Base-by-base conservation (phyloP, 176 grass and related monocot genomes). In the Puya raimondii region DNA sequence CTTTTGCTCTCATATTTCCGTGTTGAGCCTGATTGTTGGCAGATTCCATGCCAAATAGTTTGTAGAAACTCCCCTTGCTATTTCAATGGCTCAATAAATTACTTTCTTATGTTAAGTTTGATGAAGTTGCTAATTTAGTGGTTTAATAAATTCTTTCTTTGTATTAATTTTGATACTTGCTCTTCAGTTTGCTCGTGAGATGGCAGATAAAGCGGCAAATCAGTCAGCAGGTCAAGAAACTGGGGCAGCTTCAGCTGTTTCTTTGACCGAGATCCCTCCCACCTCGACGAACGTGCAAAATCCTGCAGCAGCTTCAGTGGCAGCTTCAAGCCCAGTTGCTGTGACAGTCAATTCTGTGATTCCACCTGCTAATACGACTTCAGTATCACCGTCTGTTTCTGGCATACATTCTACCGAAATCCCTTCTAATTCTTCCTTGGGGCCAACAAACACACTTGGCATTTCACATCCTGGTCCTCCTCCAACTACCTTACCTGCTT, bases 161-260 rank as follows among this genome's bases (percentile, higher is more conserved):
- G 33, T 42, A 42, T 42, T 42, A 42, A 42, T 42, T 42, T 42
- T 42, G 33, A 42, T 53, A 10, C 13, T 50, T 26, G 16, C 25
- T 63, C 48, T 85, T 85, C 53, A 99, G 94, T 68, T 86, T 49
- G 94, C 94, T 75, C 94, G 94, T 53, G 90, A 99, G 66, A 80
- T 86, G 76, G 82, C 90, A 70, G 87, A 86, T 53, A 99, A 86
- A 22, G 22, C 80, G 29, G 75, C 80, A 79, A 83, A 76, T 67
- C 76, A 79, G 68, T 74, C 76, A 69, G 50, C 75, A 29, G 69
- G 52, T 42, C 66, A 2, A 26, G 85, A 84, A 69, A 73, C 67
- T 0, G 79, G 79, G 82, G 59, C 68, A 72, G 71, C 57, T 75
- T 64, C 79, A 53, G 67, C 75, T 81, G 47, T 58, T 69, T 57